These are phyloP conservation scores for Antitrichia curtipendula DNA, from an alignment of 225 moss, liverwort and hornwort species.

Conservation along the genomic window DNA sequence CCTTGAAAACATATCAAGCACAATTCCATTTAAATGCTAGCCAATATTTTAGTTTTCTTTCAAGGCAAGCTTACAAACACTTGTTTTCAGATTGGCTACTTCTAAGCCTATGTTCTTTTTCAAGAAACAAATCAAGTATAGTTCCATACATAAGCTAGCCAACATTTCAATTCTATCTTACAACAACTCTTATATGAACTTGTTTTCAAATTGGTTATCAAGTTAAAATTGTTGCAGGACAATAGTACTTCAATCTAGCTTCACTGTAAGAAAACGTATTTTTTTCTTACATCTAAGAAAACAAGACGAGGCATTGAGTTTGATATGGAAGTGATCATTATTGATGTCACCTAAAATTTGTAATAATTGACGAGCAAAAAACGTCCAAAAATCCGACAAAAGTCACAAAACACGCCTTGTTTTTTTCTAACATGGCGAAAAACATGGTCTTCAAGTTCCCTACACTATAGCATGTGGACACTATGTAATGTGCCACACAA, in stretches of 20 bases:
- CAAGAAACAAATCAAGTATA: background rate
- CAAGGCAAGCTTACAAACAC: background rate
- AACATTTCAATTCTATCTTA: background rate
- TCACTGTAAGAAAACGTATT: no score
- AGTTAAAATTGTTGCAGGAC: rapidly evolving
- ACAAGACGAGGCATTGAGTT: no score
- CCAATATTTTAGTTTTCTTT: background rate
- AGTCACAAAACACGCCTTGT: no score
- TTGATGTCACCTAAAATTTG: no score
- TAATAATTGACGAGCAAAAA: no score
- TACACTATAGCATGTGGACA: no score
- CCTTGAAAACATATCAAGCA: background rate
- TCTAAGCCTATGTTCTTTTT: background rate
- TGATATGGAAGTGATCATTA: no score
- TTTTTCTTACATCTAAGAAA: no score
- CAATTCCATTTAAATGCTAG: background rate
- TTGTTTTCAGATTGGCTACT: background rate
- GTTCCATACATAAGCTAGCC: background rate
- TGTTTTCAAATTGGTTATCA: background rate
- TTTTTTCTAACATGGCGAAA: no score
- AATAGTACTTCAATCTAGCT: background rate
- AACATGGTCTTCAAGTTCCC: no score
- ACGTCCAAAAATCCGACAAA: no score
- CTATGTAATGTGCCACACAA: no score
- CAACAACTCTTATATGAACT: rapidly evolving